These are phyloP conservation scores for Calocybe gangraenosa DNA, from an alignment of 768 basidiomycete species.

Conservation along the genomic window DNA sequence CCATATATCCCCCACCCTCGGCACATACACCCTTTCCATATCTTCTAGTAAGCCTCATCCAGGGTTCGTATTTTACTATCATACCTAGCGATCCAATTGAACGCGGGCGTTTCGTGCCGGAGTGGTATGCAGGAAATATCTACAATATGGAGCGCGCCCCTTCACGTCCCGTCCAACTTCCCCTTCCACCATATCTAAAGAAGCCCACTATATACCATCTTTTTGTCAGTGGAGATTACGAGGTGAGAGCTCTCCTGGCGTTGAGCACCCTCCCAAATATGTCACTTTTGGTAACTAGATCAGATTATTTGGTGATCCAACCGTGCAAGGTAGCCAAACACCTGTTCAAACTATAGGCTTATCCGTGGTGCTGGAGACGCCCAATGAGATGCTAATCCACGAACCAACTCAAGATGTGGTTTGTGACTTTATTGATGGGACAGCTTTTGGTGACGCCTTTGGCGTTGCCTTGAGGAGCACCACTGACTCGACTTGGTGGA, in stretches of 20 bases:
- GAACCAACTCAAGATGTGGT: conserved; percentile 50
- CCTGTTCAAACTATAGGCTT: conserved; percentile 60
- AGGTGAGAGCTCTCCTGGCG: conserved; percentile 37
- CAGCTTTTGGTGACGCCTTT: conserved; percentile 66
- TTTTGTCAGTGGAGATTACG: conserved; percentile 79
- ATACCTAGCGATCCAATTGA: conserved; percentile 34
- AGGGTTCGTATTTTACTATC: conserved; percentile 75
- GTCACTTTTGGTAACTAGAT: conserved; percentile 42
- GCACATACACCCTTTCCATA: conserved; percentile 28
- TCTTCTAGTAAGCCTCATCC: conserved; percentile 57
- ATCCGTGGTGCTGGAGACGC: conserved; percentile 36
- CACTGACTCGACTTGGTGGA: conserved; percentile 47
- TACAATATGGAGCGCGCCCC: conserved; percentile 60
- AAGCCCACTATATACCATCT: conserved; percentile 57
- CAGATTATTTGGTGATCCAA: conserved; percentile 78
- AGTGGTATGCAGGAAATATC: conserved; percentile 88
- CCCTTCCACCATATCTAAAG: conserved; percentile 35
- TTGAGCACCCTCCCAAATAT: not conserved
- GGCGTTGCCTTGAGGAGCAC: conserved; percentile 60
- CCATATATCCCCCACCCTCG: conserved; percentile 42
- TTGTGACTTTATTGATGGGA: conserved; percentile 72
- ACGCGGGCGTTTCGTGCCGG: conserved; percentile 22
- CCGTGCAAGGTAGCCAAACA: conserved; percentile 27
- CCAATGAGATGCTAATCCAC: conserved; percentile 27
- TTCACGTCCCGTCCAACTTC: conserved; percentile 46